Conservation (phyloP, 306 rosid species). For the Begonia loranthoides region DNA sequence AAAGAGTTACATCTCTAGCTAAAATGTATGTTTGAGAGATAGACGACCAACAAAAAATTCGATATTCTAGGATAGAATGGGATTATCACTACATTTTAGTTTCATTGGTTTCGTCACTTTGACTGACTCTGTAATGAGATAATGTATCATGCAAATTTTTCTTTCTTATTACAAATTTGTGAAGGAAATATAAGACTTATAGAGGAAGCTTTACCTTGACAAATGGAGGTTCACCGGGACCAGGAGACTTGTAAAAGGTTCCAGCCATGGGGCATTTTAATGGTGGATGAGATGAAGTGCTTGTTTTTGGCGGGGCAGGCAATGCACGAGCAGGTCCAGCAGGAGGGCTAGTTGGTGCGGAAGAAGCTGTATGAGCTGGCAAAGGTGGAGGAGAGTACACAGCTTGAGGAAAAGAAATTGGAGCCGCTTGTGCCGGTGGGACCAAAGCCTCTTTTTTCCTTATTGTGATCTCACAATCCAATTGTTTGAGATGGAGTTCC, state of each 20-base stretch:
- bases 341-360: constrained; percentile 1
- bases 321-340: constrained; percentile 36
- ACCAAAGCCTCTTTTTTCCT: constrained; percentile 72
- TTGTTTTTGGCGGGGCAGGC: constrained; percentile 42
- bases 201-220: constrained; percentile 38
- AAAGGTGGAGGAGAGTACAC: constrained; percentile 15
- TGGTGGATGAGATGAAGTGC: constrained; percentile 54
- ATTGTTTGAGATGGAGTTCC: constrained; percentile 75
- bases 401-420: constrained; percentile 10
- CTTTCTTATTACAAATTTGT: neutral
- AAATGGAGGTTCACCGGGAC: constrained; percentile 79
- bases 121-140: no score
- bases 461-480: constrained; percentile 51
- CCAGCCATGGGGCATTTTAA: constrained; percentile 96
- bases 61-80: no score
- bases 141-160: neutral
- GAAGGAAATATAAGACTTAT: neutral
- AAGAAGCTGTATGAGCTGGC: constrained; percentile 23
- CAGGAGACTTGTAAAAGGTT: constrained; percentile 67
- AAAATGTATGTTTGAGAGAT: no score
- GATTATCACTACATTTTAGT: no score
- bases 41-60: no score
- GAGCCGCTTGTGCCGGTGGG: constrained; percentile 27
- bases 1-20: no score
- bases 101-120: no score